Evolutionary conservation across 495 filamentous ascomycete genomes (phyloP), one percentile per base, ranked within the genome.

Genomic region (Penicillium arizonense): DNA sequence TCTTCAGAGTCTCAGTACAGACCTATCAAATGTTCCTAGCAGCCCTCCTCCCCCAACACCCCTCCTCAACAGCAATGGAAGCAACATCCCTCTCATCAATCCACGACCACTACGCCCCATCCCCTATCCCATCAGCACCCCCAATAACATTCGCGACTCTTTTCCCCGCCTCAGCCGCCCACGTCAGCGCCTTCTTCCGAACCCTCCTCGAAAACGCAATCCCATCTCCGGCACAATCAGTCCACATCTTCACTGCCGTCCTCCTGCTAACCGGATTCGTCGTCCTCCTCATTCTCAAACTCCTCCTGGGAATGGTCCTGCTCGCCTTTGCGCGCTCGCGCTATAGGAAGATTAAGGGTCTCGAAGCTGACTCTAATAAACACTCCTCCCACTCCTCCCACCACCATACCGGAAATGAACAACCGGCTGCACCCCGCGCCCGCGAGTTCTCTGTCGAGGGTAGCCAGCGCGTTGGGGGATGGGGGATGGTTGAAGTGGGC

Each of bases 11-110:
- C 33, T 90, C 89, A 3, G 80, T 97, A 16, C 94, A 99, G 67
- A 97, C 92, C 10, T 99, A 99, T 70, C 89, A 97, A 70, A 97
- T 97, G 92, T 96, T 97, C 70, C 82, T 97, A 10, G 87, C 92
- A 6, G 90, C 89, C 0, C 81, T 95, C 55, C 74, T 96, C 12
- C 88, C 89, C 8, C 79, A 83, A 3, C 87, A 89, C 0, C 76
- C 91, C 7, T 82, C 87, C 5, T 90, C 88, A 0, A 82, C 86
- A 0, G 82, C 86, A 2, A 82, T 85, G 2, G 78, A 80, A 13
- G 82, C 88, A 0, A 84, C 82, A 11, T 78, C 81, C 3, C 64
- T 85, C 18, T 83, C 89, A 3, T 72, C 88, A 0, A 55, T 88
- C 79, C 52, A 83, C 79, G 52, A 87, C 76, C 66, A 69, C 35